phyloP scores from a whole-genome alignment of 495 filamentous ascomycete genomes.

The Aspergillus panamensis region DNA sequence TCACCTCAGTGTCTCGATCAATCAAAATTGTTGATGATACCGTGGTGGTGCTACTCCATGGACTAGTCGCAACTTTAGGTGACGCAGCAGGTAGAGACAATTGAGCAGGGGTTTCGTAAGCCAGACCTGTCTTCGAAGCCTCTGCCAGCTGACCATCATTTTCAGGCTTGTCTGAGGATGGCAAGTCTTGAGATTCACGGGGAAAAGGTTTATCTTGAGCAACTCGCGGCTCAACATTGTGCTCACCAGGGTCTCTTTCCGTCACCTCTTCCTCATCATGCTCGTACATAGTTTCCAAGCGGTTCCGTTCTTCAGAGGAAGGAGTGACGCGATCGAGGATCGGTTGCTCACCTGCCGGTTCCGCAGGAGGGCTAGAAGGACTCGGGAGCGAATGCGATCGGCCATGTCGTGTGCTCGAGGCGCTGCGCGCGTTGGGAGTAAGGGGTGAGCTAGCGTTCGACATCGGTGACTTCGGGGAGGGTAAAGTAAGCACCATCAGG shows the following conservation, averaged over 20 bases:
- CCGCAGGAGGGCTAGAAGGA: conserved; percentile 29
- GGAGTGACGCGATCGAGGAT: conserved; percentile 26
- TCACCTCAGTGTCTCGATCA: conserved; percentile 28
- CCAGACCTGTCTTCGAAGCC: conserved; percentile 7
- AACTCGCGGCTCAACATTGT: conserved; percentile 1
- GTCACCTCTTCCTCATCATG: conserved; percentile 31
- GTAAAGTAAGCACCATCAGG: conserved; percentile 50
- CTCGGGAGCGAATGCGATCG: conserved; percentile 55
- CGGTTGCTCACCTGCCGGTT: conserved; percentile 17
- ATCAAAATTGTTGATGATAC: conserved; percentile 24
- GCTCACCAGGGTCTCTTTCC: conserved; percentile 20
- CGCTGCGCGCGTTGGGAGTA: conserved; percentile 21
- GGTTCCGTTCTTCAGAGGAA: conserved; percentile 30
- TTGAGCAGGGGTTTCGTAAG: conserved; percentile 21
- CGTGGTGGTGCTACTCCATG: conserved; percentile 22
- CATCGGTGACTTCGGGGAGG: conserved; percentile 33
- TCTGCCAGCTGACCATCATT: neutral
- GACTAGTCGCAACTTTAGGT: conserved; percentile 20
- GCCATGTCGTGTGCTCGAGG: conserved; percentile 35
- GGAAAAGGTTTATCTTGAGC: neutral
- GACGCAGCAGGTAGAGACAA: conserved; percentile 11
- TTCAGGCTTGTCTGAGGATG: neutral
- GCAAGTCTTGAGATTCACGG: neutral
- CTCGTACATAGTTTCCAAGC: conserved; percentile 45
- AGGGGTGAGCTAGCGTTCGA: conserved; percentile 33